Evolutionary conservation across 192 early-diverging fungal species (phyloP), one percentile per base, ranked within the genome.

Genomic region (Oehlia diaphana): DNA sequence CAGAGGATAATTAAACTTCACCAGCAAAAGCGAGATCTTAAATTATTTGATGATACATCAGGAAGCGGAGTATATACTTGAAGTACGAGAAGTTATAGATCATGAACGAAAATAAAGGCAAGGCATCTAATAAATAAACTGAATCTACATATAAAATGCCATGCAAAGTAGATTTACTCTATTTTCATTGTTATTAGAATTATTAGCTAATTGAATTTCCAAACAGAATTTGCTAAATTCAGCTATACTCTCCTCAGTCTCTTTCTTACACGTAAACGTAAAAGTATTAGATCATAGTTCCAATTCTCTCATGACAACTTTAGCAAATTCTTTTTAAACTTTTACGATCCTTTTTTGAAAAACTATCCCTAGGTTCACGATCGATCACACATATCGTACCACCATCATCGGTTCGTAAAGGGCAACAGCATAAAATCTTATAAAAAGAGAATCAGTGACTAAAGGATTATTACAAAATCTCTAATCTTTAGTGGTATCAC

Each of bases 361-460:
- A 89, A 47, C 61, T 61, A 14, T 77, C 49, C 4, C 88, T 80
- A 5, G 85, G 84, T 26, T 81, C 66, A 2, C 79, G n/a, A 67
- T 88, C 87, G 28, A 85, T 81, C 14, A 89, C 62, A 58, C 88
- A 89, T 8, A 89, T 74, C 7, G 87, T 81, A 21, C 88, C 88
- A 39, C 86, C 86, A 21, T 83, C 83, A 35, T 83, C 68, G 2
- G 85, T 86, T 13, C 78, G 62, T 42, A 88, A 80, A 13, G 49
- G 21, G 86, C 83, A 19, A 83, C 84, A 4, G 87, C 86, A 72
- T 88, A 88, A 73, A 88, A 88, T 44, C 87, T 82, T n/a, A 88
- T 76, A 28, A 69, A 73, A 9, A 84, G 84, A 42, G 66, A 72
- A 62, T 72, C 76, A 28, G 39, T 47, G 0, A 87, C 84, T 53